phyloP scores from a whole-genome alignment of 208 protist genomes.

The Trypanosoma mega region DNA sequence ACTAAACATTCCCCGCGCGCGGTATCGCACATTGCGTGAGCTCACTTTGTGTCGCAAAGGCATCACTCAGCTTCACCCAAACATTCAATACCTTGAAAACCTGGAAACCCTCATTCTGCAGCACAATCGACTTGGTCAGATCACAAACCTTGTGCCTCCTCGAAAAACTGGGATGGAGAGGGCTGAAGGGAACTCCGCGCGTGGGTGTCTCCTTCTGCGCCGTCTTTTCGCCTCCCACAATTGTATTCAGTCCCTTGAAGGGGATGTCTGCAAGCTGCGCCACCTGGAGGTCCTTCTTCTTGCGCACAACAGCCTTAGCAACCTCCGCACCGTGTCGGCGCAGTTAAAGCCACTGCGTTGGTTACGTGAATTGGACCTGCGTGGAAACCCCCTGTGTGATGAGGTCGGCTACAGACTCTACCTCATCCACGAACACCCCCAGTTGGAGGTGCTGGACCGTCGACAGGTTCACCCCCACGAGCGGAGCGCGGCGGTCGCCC shows the following conservation, averaged over 20 bases:
- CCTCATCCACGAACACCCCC: conserved; percentile 53
- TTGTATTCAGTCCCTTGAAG: conserved; percentile 22
- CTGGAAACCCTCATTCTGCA: conserved; percentile 61
- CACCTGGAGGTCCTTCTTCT: conserved; percentile 61
- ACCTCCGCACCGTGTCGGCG: conserved; percentile 35
- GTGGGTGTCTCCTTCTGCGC: conserved; percentile 56
- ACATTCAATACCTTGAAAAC: conserved; percentile 59
- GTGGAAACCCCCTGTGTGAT: conserved; percentile 64
- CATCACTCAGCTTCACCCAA: conserved; percentile 60
- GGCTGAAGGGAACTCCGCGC: background rate
- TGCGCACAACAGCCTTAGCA: conserved; percentile 56
- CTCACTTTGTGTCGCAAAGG: conserved; percentile 42
- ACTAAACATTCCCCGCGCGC: conserved; percentile 41
- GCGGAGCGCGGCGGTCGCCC: conserved; percentile 34
- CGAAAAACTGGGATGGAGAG: background rate
- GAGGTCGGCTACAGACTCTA: conserved; percentile 64
- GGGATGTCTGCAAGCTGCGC: conserved; percentile 18
- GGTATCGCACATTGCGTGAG: conserved; percentile 36
- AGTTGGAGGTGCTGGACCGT: conserved; percentile 71
- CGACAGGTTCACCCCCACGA: conserved; percentile 46
- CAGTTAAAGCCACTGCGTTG: conserved; percentile 45
- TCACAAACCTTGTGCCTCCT: conserved; percentile 45
- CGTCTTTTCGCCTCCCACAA: conserved; percentile 32
- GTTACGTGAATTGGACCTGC: conserved; percentile 60
- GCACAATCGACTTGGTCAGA: conserved; percentile 50